These are phyloP conservation scores for Draba incana DNA, from an alignment of 345 rosid genomes.

Conservation along the genomic window DNA sequence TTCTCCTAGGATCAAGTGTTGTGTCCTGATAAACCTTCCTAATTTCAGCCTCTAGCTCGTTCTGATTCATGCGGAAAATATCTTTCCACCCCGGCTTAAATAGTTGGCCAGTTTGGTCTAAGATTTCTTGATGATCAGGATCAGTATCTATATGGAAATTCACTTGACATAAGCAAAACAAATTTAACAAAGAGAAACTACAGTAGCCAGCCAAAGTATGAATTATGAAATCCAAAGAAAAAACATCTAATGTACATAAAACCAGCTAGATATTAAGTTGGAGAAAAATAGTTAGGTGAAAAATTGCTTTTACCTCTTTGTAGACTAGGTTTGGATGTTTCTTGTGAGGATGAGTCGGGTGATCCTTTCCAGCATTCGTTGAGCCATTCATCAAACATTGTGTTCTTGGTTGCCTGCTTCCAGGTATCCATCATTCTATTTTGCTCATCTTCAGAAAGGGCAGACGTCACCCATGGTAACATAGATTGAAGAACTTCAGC, in stretches of 20 bases:
- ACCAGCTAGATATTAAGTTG: slow-evolving; percentile 18
- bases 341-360: slow-evolving; percentile 52
- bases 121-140: slow-evolving; percentile 56
- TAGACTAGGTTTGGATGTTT: slow-evolving; percentile 51
- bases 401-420: slow-evolving; percentile 95
- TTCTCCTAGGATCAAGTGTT: slow-evolving; percentile 91
- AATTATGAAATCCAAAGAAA: slow-evolving; percentile 25
- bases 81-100: slow-evolving; percentile 99
- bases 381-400: slow-evolving; percentile 95
- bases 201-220: slow-evolving; percentile 20
- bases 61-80: slow-evolving; percentile 93
- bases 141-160: slow-evolving; percentile 48
- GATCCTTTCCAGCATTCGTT: slow-evolving; percentile 75
- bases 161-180: slow-evolving; percentile 34
- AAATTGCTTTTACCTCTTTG: slow-evolving; percentile 51
- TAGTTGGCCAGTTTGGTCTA: slow-evolving; percentile 68
- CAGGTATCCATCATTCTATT: slow-evolving; percentile 92
- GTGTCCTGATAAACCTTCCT: slow-evolving; percentile 86
- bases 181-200: slow-evolving; percentile 15
- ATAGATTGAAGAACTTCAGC: slow-evolving; percentile 93
- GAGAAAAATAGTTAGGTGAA: slow-evolving; percentile 13
- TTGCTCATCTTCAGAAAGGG: slow-evolving; percentile 86
- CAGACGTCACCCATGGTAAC: slow-evolving; percentile 96
- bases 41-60: slow-evolving; percentile 88
- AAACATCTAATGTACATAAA: slow-evolving; percentile 16